Base-by-base conservation (phyloP, 1,284 basidiomycete genomes). In the Apiotrichum mycotoxinovorans region DNA sequence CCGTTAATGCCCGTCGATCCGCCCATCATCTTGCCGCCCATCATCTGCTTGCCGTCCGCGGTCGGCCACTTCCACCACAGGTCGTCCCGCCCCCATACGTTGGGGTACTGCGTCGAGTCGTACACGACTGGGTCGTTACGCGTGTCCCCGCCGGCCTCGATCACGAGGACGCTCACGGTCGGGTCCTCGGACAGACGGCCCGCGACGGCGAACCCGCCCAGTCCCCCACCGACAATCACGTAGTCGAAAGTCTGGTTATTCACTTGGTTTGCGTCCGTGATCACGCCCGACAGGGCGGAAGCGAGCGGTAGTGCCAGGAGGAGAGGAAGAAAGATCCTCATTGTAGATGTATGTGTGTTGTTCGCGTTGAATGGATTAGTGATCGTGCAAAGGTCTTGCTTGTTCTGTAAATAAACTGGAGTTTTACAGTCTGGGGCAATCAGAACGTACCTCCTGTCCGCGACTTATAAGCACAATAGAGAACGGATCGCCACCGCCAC, bases 1-100 rank as follows among this genome's bases (percentile, higher is more conserved):
- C 65, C 66, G 52, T 68, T 68, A 49, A 68, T 61, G 5, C n/a
- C n/a, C n/a, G n/a, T n/a, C n/a, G n/a, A n/a, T n/a, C 57, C 57
- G 26, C 57, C 57, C 25, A 59, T 56, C 50, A 68, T 60, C 4
- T 40, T n/a, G n/a, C 57, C 57, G 26, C 57, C 57, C 25, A 59
- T 56, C 50, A 68, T 60, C 4, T 40, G 54, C 37, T 58, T 41
- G 9, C 64, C 64, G 51, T 64, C 54, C 9, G 23, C 20, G 11
- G 59, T 51, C 4, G 48, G 47, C 55, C 55, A 57, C 35, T 54
- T 51, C 66, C 66, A 67, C 20, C 59, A 56, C 12, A 67, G 52
- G 15, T 65, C 60, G 8, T 20, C 18, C 7, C 55, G 57, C 11
- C 41, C 48, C 34, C 62, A 67, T 14, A 58, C 62, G 10, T 48